Base-by-base conservation (phyloP, 2,329 filamentous ascomycete genomes). In the Aspergillus hiratsukae region DNA sequence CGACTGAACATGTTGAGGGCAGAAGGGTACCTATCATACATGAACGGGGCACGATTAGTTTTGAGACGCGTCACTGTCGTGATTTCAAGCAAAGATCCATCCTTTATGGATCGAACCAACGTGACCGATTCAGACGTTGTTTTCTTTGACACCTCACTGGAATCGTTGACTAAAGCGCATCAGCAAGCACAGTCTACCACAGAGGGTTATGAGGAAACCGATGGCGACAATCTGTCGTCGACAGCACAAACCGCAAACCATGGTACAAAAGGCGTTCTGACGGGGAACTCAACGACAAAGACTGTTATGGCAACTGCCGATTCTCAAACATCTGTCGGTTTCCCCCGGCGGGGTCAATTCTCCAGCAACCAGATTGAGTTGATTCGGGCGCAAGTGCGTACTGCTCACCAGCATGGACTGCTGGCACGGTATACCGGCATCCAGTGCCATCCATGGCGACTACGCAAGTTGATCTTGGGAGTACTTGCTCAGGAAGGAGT, bases 21-120 rank as follows among this genome's bases (percentile, higher is more conserved):
- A 27, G 53, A 43, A 2, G 64, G 65, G 2, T 64, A 66, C 45
- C 57, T 71, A 3, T 64, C 66, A 1, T 64, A 67, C 51, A 61
- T 62, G 51, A 53, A 66, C 51, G 62, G 61, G 2, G 57, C 51
- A 1, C 53, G 52, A 14, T 25, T 69, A 21, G 51, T 67, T 4
- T 54, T 59, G 7, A 58, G 66, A 6, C 58, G 61, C 3, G 55
- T 70, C 4, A 70, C 66, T 1, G 51, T 72, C 3, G 61, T 71
- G 1, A 53, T 69, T 17, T 61, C 60, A 0, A 61, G 66, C 1
- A 48, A 56, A 17, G 46, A 35, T 14, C 8, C 19, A 37, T 37
- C 29, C 10, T 11, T 21, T 10, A 5, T 28, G 23, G 23, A 14
- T 9, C 19, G n/a, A 46, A 29, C 19, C 17, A 29, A 14, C 14